Evolutionary conservation across 2,329 filamentous ascomycete species (phyloP), one percentile per base, ranked within the genome.

Genomic region (Nemania sp.): DNA sequence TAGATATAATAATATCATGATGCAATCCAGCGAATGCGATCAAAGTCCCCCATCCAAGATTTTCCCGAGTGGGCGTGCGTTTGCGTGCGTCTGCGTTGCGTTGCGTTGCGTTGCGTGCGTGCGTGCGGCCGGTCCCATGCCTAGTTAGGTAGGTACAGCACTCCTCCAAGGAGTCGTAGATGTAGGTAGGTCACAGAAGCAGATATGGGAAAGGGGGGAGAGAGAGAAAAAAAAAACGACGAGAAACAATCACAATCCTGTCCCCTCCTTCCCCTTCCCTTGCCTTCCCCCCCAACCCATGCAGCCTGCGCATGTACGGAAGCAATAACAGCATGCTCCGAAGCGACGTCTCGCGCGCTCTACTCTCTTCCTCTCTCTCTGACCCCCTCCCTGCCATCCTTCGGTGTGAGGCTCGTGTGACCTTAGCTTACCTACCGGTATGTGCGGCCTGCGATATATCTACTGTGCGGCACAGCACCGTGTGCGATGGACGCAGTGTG

Each of bases 401-500:
- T 62, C 54, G 59, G 59, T 62, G 59, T 62, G 59, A 62, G 59
- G 59, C 59, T 62, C 59, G 59, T 62, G 59, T 47, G 49, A 62
- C 59, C 59, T 54, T 34, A 54, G 39, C 52, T 52, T 35, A 51
- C 46, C 52, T 46, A 46, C 25, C 21, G 21, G 45, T 29, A 15
- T 15, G 21, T 54, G 39, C 59, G 59, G 46, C 17, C 49, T 37
- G 25, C 29, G 47, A 29, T 35, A 15, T 34, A 35, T 35, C 29
- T 34, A 35, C 15, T 17, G 25, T 29, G 25, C 25, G 11, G 43
- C 21, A 47, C 45, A 25, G 47, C 39, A 57, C 51, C 52, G 35
- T 47, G 9, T 46, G 48, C n/a, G n/a, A n/a, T n/a, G n/a, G n/a
- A n/a, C n/a, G n/a, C n/a, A n/a, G n/a, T n/a, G n/a, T n/a, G n/a